These are phyloP conservation scores for Dunaliella primolecta DNA, from an alignment of 139 green algal species.

Conservation along the genomic window DNA sequence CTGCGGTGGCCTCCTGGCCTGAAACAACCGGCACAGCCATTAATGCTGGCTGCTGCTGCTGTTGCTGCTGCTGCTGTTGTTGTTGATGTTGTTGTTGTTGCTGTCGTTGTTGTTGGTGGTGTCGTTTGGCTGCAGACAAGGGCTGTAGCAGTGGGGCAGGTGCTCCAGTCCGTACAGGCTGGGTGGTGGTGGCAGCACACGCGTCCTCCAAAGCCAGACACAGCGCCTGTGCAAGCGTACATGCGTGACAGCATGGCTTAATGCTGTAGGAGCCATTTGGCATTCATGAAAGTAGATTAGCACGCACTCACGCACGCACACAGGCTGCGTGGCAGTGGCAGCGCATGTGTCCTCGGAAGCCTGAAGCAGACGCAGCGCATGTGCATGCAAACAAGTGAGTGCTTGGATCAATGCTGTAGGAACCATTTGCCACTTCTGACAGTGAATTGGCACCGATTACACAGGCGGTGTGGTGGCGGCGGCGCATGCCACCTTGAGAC, in stretches of 20 bases:
- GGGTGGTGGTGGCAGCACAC: neutral
- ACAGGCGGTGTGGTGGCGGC: neutral
- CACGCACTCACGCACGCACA: no score
- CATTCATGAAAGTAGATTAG: no score
- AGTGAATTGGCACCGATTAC: no score
- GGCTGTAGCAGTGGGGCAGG: neutral
- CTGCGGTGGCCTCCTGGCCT: neutral
- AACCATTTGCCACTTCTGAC: no score
- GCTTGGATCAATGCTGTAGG: no score
- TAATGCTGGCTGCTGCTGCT: neutral
- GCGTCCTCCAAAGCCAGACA: slow-evolving; percentile 3
- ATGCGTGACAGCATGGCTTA: no score
- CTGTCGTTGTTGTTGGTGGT: neutral
- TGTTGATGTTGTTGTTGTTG: neutral
- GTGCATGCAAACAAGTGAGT: neutral
- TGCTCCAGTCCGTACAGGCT: neutral
- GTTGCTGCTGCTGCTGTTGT: neutral
- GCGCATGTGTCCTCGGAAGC: neutral
- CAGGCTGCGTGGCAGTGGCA: neutral
- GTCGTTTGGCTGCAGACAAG: neutral
- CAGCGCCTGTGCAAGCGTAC: neutral
- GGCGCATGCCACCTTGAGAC: no score
- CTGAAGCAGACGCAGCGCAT: neutral
- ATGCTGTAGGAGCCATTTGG: no score
- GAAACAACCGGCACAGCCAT: neutral